phyloP scores from a whole-genome alignment of 495 filamentous ascomycete genomes.

The Schizothecium vesticola region DNA sequence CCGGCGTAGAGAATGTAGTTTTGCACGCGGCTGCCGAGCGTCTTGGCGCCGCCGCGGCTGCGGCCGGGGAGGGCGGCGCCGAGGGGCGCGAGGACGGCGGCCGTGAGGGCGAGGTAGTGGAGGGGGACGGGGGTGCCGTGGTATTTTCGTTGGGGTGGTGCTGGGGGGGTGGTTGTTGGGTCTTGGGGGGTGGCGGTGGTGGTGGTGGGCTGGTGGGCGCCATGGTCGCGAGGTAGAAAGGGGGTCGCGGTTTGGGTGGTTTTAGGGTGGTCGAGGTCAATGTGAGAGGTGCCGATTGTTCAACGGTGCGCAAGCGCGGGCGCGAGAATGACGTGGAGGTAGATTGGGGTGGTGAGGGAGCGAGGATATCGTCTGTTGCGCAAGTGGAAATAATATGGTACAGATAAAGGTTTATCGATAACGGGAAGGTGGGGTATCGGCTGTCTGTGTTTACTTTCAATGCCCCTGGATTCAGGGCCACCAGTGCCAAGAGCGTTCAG shows the following conservation, averaged over 20 bases:
- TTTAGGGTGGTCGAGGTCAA: not conserved
- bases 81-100: conserved; percentile 63
- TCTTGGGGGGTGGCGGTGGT: not conserved
- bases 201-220: conserved; percentile 1
- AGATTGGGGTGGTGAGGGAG: not conserved
- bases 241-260: not conserved
- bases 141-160: conserved; percentile 1
- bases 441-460: not conserved
- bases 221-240: not conserved
- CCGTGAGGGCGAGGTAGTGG: conserved; percentile 55
- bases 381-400: not conserved
- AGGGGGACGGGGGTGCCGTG: conserved; percentile 37
- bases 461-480: not conserved
- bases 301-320: not conserved
- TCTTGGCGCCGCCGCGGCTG: no score
- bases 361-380: not conserved
- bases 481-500: not conserved
- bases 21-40: conserved; percentile 30
- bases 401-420: not conserved
- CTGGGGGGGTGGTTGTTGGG: not conserved
- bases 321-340: not conserved
- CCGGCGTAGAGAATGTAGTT: conserved; percentile 54
- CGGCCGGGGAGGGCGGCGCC: conserved; percentile 72
- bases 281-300: not conserved
- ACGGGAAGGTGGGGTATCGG: not conserved